These are phyloP conservation scores for Hyaloscypha finlandica DNA, from an alignment of 495 filamentous ascomycete species.

Conservation along the genomic window DNA sequence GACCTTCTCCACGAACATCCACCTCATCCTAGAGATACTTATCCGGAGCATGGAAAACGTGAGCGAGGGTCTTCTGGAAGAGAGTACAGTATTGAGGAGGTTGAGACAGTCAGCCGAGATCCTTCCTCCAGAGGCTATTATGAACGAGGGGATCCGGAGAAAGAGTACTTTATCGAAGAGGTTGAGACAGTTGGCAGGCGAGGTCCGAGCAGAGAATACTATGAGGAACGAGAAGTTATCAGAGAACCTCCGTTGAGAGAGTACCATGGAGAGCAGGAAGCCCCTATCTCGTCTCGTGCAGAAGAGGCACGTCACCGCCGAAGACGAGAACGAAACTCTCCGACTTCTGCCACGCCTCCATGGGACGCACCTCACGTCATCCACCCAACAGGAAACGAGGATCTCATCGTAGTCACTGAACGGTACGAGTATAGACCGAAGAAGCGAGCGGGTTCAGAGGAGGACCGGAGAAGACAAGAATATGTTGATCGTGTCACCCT, in stretches of 20 bases:
- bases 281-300: neutral
- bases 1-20: neutral
- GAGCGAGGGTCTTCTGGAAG: neutral
- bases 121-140: neutral
- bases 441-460: neutral
- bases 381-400: conserved; percentile 6
- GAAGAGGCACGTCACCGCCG: conserved; percentile 3
- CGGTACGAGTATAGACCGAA: conserved; percentile 21
- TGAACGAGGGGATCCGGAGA: neutral
- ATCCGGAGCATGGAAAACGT: neutral
- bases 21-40: neutral
- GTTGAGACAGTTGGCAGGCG: neutral
- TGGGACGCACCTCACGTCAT: conserved; percentile 12
- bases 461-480: conserved; percentile 15
- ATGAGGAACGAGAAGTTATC: neutral
- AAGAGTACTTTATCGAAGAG: conserved; percentile 12
- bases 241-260: neutral
- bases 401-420: conserved; percentile 11
- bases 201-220: neutral
- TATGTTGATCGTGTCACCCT: conserved; percentile 7
- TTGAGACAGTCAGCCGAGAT: neutral
- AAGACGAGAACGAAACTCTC: conserved; percentile 1
- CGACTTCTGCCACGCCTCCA: neutral
- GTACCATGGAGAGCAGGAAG: neutral
- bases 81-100: conserved; percentile 14